A percentile compares a stretch with the other conserved stretches of the same genome.
phyloP scores from a whole-genome alignment of 2,329 filamentous ascomycete species.

The Thielaviopsis cerberus region DNA sequence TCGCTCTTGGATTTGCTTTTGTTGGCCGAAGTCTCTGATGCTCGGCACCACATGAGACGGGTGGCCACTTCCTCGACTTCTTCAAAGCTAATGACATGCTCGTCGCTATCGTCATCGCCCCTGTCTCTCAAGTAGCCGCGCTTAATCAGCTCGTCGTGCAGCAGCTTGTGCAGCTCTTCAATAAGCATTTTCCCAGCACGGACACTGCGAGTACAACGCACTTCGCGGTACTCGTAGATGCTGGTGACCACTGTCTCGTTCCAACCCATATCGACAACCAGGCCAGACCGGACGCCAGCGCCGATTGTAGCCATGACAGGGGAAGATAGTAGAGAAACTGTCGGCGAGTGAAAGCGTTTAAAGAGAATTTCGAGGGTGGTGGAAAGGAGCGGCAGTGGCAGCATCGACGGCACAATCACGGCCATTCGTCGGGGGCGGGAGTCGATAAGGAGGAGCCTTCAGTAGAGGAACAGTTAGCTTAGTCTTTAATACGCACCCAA shows the following conservation, averaged over 20 bases:
- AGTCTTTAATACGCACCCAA: conserved; percentile 19
- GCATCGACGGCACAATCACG: conserved; percentile 55
- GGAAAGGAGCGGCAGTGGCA: conserved; percentile 63
- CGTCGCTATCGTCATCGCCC: conserved; percentile 16
- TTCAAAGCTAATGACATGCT: conserved; percentile 43
- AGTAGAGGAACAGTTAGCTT: neutral
- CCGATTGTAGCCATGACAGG: conserved; percentile 57
- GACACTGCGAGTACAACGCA: conserved; percentile 49
- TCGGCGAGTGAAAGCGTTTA: conserved; percentile 58
- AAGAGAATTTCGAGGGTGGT: conserved; percentile 63
- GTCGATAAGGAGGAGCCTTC: conserved; percentile 48
- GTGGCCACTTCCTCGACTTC: conserved; percentile 65
- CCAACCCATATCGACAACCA: conserved; percentile 88
- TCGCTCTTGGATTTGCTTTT: conserved; percentile 14
- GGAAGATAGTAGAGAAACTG: conserved; percentile 61
- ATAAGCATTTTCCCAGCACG: conserved; percentile 57
- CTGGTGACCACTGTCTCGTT: conserved; percentile 70
- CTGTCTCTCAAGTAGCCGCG: conserved; percentile 15
- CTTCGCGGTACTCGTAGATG: conserved; percentile 78
- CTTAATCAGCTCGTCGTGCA: conserved; percentile 28
- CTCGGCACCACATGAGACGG: conserved; percentile 58
- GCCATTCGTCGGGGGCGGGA: conserved; percentile 57
- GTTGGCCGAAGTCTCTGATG: conserved; percentile 19
- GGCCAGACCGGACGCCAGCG: conserved; percentile 66
- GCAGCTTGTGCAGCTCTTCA: conserved; percentile 46